These are phyloP conservation scores for Puccinia polysora DNA, from an alignment of 1,284 basidiomycete genomes.

Conservation along the genomic window DNA sequence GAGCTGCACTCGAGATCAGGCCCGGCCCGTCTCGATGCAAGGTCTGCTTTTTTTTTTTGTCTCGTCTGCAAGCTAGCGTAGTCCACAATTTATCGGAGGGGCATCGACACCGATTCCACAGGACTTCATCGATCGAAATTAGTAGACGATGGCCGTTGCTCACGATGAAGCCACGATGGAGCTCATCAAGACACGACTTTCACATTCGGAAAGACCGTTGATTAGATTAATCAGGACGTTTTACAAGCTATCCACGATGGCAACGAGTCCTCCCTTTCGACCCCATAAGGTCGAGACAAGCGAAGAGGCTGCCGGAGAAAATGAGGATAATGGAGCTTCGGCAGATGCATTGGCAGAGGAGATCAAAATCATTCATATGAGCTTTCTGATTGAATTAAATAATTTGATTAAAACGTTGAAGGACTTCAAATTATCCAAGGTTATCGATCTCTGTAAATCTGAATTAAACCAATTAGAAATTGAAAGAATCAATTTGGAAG, in stretches of 20 bases:
- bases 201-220: conserved; percentile 28
- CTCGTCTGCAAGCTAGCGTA: too few relatives aligned
- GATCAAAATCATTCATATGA: conserved; percentile 12
- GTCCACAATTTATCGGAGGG: too few relatives aligned
- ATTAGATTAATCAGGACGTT: conserved; percentile 13
- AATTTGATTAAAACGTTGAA: conserved; percentile 1
- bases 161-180: conserved; percentile 40
- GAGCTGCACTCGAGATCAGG: too few relatives aligned
- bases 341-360: neutral
- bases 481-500: neutral
- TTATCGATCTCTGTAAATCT: neutral
- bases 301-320: neutral
- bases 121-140: too few relatives aligned
- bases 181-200: conserved; percentile 22
- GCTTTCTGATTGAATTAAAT: conserved; percentile 17
- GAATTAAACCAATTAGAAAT: conserved; percentile 10
- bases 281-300: neutral
- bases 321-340: neutral
- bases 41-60: too few relatives aligned
- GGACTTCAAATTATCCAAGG: neutral
- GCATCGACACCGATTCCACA: too few relatives aligned
- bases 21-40: too few relatives aligned
- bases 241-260: conserved; percentile 1
- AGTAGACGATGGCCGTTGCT: conserved; percentile 29
- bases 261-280: too few relatives aligned